These are phyloP conservation scores for Pichia occidentalis DNA, from an alignment of 805 yeast species.

Conservation along the genomic window DNA sequence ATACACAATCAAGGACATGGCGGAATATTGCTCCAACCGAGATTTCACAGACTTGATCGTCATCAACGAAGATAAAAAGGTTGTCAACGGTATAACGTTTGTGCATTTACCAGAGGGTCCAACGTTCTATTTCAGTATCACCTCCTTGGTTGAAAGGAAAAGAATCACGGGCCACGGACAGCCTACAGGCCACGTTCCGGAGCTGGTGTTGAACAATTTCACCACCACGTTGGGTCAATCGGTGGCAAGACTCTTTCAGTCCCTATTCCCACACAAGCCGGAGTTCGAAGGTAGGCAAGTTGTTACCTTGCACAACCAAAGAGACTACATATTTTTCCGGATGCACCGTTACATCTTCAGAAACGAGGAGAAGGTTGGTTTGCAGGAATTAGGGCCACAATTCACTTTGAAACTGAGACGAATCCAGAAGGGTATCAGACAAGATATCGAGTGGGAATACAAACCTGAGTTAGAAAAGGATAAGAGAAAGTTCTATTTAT, in stretches of 20 bases:
- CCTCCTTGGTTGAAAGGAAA: conserved; percentile 70
- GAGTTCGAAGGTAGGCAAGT: conserved; percentile 95
- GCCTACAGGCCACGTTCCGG: conserved; percentile 88
- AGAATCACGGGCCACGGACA: conserved; percentile 82
- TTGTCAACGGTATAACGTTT: conserved; percentile 85
- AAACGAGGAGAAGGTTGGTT: conserved; percentile 87
- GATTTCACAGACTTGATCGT: conserved; percentile 84
- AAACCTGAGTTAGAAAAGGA: conserved; percentile 95
- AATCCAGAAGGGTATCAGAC: conserved; percentile 84
- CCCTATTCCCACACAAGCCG: conserved; percentile 87
- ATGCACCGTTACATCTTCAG: conserved; percentile 88
- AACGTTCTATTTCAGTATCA: conserved; percentile 80
- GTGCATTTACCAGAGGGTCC: conserved; percentile 95
- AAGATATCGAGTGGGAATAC: conserved; percentile 95
- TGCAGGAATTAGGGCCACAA: conserved; percentile 96
- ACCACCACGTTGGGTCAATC: conserved; percentile 89
- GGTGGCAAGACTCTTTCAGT: conserved; percentile 86
- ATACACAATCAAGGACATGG: conserved; percentile 80
- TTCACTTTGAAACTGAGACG: conserved; percentile 85
- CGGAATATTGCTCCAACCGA: conserved; percentile 71
- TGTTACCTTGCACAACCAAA: conserved; percentile 89
- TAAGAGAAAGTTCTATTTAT: conserved; percentile 84
- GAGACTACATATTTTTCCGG: conserved; percentile 93
- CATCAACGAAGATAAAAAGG: conserved; percentile 89
- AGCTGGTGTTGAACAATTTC: conserved; percentile 85